These are phyloP conservation scores for Nannochloropsis oceanica DNA, from an alignment of 108 stramenopile species.

Conservation along the genomic window DNA sequence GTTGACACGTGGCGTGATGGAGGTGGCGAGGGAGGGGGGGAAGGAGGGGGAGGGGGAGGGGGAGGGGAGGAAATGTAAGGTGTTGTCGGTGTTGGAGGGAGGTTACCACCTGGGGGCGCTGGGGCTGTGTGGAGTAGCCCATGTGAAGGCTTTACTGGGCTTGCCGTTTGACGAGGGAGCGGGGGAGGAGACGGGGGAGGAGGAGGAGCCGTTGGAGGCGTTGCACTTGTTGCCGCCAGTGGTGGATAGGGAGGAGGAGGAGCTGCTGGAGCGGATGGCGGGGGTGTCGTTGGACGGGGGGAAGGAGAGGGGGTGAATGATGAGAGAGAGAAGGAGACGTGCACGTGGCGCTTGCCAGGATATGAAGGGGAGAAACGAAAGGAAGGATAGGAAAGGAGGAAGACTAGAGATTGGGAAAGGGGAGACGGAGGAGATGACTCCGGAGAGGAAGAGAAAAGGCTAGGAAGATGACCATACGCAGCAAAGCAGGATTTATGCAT, in stretches of 20 bases:
- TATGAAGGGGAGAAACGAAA: not conserved
- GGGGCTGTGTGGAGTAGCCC: constrained; percentile 3
- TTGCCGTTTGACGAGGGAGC: not conserved
- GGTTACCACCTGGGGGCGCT: constrained; percentile 14
- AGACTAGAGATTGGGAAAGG: not conserved
- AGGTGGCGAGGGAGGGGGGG: not conserved
- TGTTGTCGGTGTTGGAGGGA: constrained; percentile 8
- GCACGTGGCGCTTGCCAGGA: not conserved
- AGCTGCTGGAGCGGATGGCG: not conserved
- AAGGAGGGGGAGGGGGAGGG: not conserved
- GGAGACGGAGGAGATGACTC: not conserved
- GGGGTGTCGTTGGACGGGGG: not conserved
- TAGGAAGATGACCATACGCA: not conserved
- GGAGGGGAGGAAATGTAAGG: not conserved
- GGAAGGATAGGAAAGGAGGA: not conserved
- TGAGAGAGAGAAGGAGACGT: not conserved
- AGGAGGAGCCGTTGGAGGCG: not conserved
- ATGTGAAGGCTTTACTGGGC: not conserved
- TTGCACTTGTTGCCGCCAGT: not conserved
- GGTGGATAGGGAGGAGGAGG: not conserved
- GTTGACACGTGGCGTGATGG: not conserved
- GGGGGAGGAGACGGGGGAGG: not conserved
- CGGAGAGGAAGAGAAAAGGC: not conserved
- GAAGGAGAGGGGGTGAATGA: not conserved
- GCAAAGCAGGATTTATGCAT: too few relatives aligned